phyloP scores from a whole-genome alignment of 768 basidiomycete genomes.

The Suillus subaureus region DNA sequence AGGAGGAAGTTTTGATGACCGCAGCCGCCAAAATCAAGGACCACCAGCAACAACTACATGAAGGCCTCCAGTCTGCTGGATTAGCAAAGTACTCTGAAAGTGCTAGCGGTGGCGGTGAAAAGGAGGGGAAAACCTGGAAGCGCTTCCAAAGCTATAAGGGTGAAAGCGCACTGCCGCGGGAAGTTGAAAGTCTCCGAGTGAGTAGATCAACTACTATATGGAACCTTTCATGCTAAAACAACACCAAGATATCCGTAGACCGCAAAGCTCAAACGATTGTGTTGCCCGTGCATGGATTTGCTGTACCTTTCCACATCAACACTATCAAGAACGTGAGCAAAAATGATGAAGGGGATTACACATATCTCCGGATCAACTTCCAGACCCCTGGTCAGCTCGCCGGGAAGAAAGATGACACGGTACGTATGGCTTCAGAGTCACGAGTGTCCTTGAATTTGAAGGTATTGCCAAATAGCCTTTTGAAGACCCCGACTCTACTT shows the following conservation, averaged over 20 bases:
- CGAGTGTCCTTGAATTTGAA: conserved; percentile 1
- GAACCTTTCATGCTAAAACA: background rate
- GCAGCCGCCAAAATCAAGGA: conserved; percentile 78
- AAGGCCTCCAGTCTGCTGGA: conserved; percentile 75
- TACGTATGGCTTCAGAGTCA: conserved; percentile 34
- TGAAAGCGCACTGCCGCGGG: conserved; percentile 85
- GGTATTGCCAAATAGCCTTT: conserved; percentile 62
- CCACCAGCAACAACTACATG: conserved; percentile 86
- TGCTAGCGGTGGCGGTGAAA: conserved; percentile 70
- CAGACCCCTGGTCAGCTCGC: conserved; percentile 97
- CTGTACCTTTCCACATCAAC: conserved; percentile 97
- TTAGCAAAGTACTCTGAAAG: conserved; percentile 83
- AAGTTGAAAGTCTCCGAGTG: conserved; percentile 80
- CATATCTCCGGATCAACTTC: conserved; percentile 95
- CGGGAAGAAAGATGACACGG: conserved; percentile 98
- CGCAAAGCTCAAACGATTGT: conserved; percentile 88
- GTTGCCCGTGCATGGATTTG: conserved; percentile 91
- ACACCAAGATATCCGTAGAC: conserved; percentile 81
- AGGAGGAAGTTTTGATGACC: conserved; percentile 81
- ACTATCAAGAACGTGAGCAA: conserved; percentile 98
- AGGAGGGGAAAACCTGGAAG: conserved; percentile 93
- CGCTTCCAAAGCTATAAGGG: conserved; percentile 97
- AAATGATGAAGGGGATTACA: conserved; percentile 94
- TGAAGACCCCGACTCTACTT: conserved; percentile 95
- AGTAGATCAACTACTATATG: conserved; percentile 31